Conservation (phyloP, 495 filamentous ascomycete genomes). For the Penicillium ochrochloron region DNA sequence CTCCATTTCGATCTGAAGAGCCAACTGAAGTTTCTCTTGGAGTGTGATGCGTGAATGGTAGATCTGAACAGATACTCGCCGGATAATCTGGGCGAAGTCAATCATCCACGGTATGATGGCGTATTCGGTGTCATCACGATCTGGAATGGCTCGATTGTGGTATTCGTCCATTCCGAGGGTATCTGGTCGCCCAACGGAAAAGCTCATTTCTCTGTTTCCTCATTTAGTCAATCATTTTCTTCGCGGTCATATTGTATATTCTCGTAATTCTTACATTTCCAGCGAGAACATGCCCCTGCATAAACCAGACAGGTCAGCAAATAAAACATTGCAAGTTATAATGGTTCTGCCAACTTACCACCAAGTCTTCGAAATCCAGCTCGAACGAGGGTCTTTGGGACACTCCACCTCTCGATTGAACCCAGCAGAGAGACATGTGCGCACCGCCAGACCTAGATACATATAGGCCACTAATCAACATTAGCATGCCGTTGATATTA, state of each 20-base stretch:
- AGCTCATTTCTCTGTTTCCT: conserved; percentile 45
- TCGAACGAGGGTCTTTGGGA: conserved; percentile 40
- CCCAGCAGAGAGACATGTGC: conserved; percentile 48
- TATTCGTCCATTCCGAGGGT: conserved; percentile 52
- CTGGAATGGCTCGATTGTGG: conserved; percentile 45
- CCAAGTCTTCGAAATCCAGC: conserved; percentile 51
- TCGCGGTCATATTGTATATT: not conserved
- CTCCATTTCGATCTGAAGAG: conserved; percentile 43
- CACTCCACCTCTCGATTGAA: conserved; percentile 44
- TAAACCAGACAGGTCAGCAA: not conserved
- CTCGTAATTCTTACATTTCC: conserved; percentile 38
- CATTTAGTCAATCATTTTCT: not conserved
- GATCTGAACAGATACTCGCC: conserved; percentile 48
- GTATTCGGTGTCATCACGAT: conserved; percentile 44
- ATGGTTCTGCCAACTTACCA: conserved; percentile 34
- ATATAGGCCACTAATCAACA: conserved; percentile 45
- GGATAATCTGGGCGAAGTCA: conserved; percentile 46
- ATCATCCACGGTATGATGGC: conserved; percentile 51
- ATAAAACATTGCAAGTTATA: not conserved
- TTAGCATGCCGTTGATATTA: conserved; percentile 2
- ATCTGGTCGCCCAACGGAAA: conserved; percentile 47
- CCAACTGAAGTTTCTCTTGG: conserved; percentile 43
- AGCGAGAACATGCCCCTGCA: conserved; percentile 46
- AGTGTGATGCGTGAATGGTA: conserved; percentile 47
- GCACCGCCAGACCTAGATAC: conserved; percentile 47